Evolutionary conservation across 2,329 filamentous ascomycete species (phyloP).

Genomic region (Aspergillus latus): DNA sequence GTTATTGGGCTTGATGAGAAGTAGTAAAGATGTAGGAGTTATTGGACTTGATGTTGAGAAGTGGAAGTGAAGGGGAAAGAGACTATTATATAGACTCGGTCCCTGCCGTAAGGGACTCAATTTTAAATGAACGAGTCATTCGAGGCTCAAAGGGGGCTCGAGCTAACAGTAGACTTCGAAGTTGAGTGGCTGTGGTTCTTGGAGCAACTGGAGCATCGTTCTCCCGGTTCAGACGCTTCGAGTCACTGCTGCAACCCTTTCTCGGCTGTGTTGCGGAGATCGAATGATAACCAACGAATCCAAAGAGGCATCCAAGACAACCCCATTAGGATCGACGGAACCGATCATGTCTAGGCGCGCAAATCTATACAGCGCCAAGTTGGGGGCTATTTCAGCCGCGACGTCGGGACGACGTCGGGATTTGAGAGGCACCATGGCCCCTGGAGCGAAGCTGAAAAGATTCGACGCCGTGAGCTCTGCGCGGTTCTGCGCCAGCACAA

Average conservation of each 20-base stretch:
- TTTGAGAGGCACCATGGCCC: background rate
- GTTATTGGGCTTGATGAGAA: no score
- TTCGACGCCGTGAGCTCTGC: background rate
- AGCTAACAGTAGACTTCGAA: background rate
- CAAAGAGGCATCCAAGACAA: background rate
- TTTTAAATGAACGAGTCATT: background rate
- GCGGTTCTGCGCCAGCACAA: background rate
- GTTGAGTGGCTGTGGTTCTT: background rate
- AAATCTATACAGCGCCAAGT: background rate
- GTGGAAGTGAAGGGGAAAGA: background rate
- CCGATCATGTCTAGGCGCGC: background rate
- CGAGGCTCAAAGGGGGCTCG: background rate
- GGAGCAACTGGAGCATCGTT: background rate
- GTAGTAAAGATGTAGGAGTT: no score
- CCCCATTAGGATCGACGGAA: background rate
- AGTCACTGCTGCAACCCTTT: background rate
- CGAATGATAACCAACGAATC: background rate
- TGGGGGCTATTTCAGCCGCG: background rate
- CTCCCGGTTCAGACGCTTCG: background rate
- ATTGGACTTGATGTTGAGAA: no score
- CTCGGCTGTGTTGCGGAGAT: background rate
- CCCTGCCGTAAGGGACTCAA: background rate
- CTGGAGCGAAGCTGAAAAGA: background rate
- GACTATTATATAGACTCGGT: background rate
- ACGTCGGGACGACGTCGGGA: background rate